Evolutionary conservation across 495 filamentous ascomycete species (phyloP), one percentile per base, ranked within the genome.

Genomic region (Penicillium steckii): DNA sequence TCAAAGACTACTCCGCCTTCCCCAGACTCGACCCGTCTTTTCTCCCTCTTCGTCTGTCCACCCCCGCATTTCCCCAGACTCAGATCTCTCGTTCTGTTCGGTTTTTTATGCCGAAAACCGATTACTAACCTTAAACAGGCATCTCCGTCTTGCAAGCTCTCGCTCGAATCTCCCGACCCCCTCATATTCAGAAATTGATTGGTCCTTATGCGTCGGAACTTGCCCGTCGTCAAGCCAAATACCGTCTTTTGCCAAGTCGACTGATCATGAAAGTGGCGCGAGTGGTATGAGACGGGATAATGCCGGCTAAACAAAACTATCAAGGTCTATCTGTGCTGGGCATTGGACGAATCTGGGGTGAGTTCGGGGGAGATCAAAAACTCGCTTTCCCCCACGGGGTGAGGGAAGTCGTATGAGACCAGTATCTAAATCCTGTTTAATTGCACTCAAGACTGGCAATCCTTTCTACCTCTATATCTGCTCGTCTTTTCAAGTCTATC

Each of bases 371-470:
- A 33, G 48, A 50, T 44, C 54, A 56, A 57, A 59, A 54, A 57
- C 47, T 29, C 50, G 15, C 13, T 44, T 67, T 59, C 67, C 69
- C n/a, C 69, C 67, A 69, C 52, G 69, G 69, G 69, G 67, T 64
- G 50, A 42, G 50, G 37, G 35, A 35, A 55, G 46, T 54, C 46
- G 21, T 37, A 32, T 18, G 3, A 37, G 33, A 26, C 8, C 17
- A 42, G 24, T 33, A 43, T 6, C 38, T 27, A 21, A 4, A 10
- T 35, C 21, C 32, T 26, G 21, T 45, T 12, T 27, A 17, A 19
- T 18, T 45, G 21, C 27, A 26, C 25, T 30, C 1, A 8, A 12
- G n/a, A n/a, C n/a, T n/a, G n/a, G n/a, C n/a, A n/a, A n/a, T n/a
- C n/a, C n/a, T 24, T 32, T 15, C 37, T 30, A 17, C 15, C 21